Base-by-base conservation (phyloP, 257 asterid genomes). In the Ehretia macrophylla region DNA sequence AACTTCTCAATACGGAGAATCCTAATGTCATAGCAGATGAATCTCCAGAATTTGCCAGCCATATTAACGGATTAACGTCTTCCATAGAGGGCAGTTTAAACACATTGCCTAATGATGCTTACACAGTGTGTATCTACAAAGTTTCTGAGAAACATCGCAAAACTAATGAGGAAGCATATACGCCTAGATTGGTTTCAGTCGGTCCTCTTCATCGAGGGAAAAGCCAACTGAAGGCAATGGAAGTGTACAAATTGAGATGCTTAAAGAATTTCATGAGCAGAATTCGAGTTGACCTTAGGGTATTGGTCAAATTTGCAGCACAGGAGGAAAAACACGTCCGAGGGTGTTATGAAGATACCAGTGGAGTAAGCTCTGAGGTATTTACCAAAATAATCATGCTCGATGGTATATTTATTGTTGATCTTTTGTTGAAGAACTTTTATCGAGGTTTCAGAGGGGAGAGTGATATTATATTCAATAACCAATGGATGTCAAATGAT, bases 121-220 rank as follows among this genome's bases (percentile, higher is more conserved):
- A 23, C 17, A 44, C 51, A 10, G 52, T 68, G 5, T 71, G 55
- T 21, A 71, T 71, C 47, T 64, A 56, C 37, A 59, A 38, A 59
- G 71, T 71, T 46, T 27, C 71, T 23, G 56, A 64, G 59, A 64
- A 65, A 46, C 63, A 32, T n/a, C 55, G 75, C 17, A 35, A 38
- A 17, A 48, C 37, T 5, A 70, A 70, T 20, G 70, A 51, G 52
- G 53, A 39, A 20, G 70, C 75, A 8, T 70, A 70, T 47, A 63
- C 71, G 4, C 67, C 71, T 58, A 57, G 55, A n/a, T 39, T 71
- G 16, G 64, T 65, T 10, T 71, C 76, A 8, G 53, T 71, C 2
- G 71, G 76, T 5, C 76, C 76, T 13, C 67, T 64, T 45, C 76
- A 71, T 59, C 53, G 14, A 17, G 55, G 21, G 1, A 32, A 39